Conservation (phyloP, 768 basidiomycete genomes). For the Chiua virens region DNA sequence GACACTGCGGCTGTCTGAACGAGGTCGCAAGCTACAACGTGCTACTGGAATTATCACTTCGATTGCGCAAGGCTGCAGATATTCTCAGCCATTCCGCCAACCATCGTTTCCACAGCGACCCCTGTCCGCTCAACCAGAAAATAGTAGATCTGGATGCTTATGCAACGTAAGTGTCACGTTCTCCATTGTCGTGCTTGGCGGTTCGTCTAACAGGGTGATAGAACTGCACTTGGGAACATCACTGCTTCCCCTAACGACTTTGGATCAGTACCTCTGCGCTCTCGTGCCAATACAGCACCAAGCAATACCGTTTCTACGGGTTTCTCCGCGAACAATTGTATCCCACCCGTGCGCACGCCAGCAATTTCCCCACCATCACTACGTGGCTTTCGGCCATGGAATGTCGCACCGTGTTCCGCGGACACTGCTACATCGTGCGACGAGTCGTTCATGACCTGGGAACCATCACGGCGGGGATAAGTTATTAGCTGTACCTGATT, state of each 20-base stretch:
- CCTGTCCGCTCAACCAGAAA: slow-evolving; percentile 42
- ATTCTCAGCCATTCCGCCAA: slow-evolving; percentile 48
- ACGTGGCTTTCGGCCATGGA: slow-evolving; percentile 20
- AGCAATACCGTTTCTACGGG: neutral
- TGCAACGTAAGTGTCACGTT: slow-evolving; percentile 44
- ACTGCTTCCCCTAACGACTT: slow-evolving; percentile 27
- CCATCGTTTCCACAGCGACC: slow-evolving; percentile 31
- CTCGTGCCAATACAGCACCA: slow-evolving; percentile 14
- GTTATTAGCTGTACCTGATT: neutral
- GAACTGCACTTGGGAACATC: slow-evolving; percentile 43
- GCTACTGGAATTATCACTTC: slow-evolving; percentile 64
- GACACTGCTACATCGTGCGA: slow-evolving; percentile 42
- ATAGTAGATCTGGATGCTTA: slow-evolving; percentile 52
- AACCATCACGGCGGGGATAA: slow-evolving; percentile 43
- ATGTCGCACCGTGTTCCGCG: slow-evolving; percentile 13
- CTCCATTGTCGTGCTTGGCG: neutral
- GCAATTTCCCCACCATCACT: slow-evolving; percentile 17
- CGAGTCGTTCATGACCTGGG: slow-evolving; percentile 65
- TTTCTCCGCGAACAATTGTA: slow-evolving; percentile 11
- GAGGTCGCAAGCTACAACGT: slow-evolving; percentile 54
- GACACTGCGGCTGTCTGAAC: slow-evolving; percentile 58
- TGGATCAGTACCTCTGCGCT: slow-evolving; percentile 8
- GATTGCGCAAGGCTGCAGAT: slow-evolving; percentile 60
- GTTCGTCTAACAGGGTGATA: slow-evolving; percentile 22
- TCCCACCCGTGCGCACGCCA: slow-evolving; percentile 21